Conservation (phyloP, 441 rosid species). For the Eutrema salsugineum region DNA sequence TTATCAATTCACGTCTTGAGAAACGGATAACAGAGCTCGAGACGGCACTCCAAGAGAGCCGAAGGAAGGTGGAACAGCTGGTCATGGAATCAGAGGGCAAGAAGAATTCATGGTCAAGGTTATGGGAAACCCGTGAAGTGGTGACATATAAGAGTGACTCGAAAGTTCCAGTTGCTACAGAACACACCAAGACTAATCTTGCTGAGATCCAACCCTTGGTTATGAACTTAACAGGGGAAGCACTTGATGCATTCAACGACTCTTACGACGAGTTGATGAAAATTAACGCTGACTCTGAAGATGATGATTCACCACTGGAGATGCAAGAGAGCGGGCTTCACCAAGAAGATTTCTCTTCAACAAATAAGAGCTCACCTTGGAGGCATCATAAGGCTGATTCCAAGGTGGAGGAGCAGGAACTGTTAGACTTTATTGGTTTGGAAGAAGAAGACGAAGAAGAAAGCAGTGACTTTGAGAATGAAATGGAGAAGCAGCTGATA, state of each 20-base stretch:
- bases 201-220: slow-evolving; percentile 48
- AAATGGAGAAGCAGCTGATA: slow-evolving; percentile 68
- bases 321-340: slow-evolving; percentile 29
- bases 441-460: slow-evolving; percentile 45
- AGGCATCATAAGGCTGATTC: slow-evolving; percentile 15
- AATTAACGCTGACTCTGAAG: slow-evolving; percentile 55
- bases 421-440: slow-evolving; percentile 29
- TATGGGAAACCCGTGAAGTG: slow-evolving; percentile 34
- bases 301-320: slow-evolving; percentile 41
- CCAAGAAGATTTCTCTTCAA: slow-evolving; percentile 16
- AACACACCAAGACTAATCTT: slow-evolving; percentile 27
- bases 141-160: slow-evolving; percentile 31
- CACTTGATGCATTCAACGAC: slow-evolving; percentile 74
- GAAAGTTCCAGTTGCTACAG: slow-evolving; percentile 33
- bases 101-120: slow-evolving; percentile 33
- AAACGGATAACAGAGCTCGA: slow-evolving; percentile 66
- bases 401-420: slow-evolving; percentile 35
- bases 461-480: slow-evolving; percentile 48
- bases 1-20: slow-evolving; percentile 69
- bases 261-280: slow-evolving; percentile 65
- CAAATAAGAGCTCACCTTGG: slow-evolving; percentile 28
- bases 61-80: slow-evolving; percentile 46
- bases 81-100: slow-evolving; percentile 46
- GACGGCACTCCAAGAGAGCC: slow-evolving; percentile 67
- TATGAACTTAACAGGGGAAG: slow-evolving; percentile 72